Evolutionary conservation across 192 early-diverging fungal genomes (phyloP).

Genomic region (Linnemannia zychae): DNA sequence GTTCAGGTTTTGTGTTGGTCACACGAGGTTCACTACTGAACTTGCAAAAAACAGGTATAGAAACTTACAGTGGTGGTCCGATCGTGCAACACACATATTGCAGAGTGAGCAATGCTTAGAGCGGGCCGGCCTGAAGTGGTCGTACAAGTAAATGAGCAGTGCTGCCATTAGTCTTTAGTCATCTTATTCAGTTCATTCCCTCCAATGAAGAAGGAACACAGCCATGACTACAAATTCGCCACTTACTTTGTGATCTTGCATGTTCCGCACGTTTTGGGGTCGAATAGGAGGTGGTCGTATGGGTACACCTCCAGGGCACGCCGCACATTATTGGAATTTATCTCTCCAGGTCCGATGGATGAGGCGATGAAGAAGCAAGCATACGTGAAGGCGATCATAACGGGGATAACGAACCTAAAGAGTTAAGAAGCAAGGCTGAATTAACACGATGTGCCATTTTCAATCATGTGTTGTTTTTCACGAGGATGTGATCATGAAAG

Average conservation of each 20-base stretch:
- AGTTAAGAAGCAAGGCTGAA: neutral
- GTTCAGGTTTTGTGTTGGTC: neutral
- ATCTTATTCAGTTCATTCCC: neutral
- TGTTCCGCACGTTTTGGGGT: slow-evolving; percentile 65
- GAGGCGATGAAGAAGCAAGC: slow-evolving; percentile 62
- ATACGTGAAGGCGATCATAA: slow-evolving; percentile 61
- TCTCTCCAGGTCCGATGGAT: slow-evolving; percentile 59
- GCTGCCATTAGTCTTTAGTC: neutral
- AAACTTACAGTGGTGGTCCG: slow-evolving; percentile 66
- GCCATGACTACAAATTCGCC: neutral
- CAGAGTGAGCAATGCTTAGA: slow-evolving; percentile 72
- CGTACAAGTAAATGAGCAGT: neutral
- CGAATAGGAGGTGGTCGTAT: slow-evolving; percentile 62
- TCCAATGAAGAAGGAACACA: neutral
- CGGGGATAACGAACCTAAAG: slow-evolving; percentile 56
- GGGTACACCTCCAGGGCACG: slow-evolving; percentile 56
- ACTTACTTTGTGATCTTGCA: slow-evolving; percentile 66
- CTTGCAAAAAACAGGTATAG: neutral
- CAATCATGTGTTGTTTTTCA: no score
- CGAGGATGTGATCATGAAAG: neutral
- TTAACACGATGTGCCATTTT: no score
- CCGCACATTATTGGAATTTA: slow-evolving; percentile 59
- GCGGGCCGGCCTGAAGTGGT: slow-evolving; percentile 60
- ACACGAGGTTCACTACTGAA: neutral
- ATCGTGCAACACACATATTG: slow-evolving; percentile 62